A percentile compares a stretch with the other conserved stretches of the same genome.
These are phyloP conservation scores for Nicotiana sylvestris DNA, from an alignment of 257 asterid genomes.

Conservation along the genomic window DNA sequence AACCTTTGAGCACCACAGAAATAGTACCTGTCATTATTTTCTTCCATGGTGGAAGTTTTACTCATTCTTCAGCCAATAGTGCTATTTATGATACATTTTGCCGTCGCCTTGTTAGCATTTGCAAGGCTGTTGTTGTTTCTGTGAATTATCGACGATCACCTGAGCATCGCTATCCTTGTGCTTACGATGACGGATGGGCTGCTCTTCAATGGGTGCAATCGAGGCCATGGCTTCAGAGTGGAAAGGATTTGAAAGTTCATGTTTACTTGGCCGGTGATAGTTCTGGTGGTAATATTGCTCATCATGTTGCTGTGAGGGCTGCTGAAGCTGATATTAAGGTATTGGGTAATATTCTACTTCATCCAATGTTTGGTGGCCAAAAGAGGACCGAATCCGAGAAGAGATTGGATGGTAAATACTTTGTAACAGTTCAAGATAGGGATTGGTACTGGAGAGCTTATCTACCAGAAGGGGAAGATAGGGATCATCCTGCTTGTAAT, in stretches of 20 bases:
- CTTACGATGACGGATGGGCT: constrained; percentile 81
- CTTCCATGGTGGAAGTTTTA: constrained; percentile 92
- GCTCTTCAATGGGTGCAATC: constrained; percentile 76
- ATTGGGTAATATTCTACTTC: constrained; percentile 62
- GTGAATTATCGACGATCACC: constrained; percentile 80
- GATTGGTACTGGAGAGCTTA: constrained; percentile 95
- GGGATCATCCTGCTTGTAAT: constrained; percentile 87
- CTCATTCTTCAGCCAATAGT: constrained; percentile 81
- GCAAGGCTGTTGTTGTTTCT: constrained; percentile 71
- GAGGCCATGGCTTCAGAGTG: constrained; percentile 60
- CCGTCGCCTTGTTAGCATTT: constrained; percentile 64
- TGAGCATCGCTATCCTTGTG: constrained; percentile 69
- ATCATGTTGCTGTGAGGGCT: constrained; percentile 68
- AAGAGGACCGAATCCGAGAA: constrained; percentile 66
- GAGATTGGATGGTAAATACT: constrained; percentile 63
- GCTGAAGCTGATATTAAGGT: constrained; percentile 54
- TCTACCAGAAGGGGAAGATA: constrained; percentile 67
- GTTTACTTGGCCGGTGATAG: constrained; percentile 72
- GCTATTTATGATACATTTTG: constrained; percentile 82
- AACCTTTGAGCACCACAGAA: constrained; percentile 47
- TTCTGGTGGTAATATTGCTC: constrained; percentile 84
- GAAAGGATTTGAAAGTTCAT: constrained; percentile 41
- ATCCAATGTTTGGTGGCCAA: constrained; percentile 73
- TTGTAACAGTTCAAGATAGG: constrained; percentile 62
- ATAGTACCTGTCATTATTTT: constrained; percentile 66